These are phyloP conservation scores for Hansenula lynferdii DNA, from an alignment of 1,139 yeast genomes.

Conservation along the genomic window DNA sequence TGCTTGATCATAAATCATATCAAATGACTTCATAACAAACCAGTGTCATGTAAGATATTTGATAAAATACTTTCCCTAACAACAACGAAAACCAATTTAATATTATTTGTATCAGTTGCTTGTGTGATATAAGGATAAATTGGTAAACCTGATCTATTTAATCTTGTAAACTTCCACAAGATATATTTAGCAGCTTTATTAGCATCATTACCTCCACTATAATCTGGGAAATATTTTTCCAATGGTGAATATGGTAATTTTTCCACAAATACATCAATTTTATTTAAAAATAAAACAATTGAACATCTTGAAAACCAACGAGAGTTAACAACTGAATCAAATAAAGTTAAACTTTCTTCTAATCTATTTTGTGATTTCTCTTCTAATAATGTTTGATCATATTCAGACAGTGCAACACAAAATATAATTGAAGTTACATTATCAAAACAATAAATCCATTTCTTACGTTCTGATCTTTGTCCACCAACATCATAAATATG, in stretches of 20 bases:
- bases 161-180: constrained; percentile 84
- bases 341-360: constrained; percentile 79
- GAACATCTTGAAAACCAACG: constrained; percentile 91
- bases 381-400: constrained; percentile 81
- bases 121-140: constrained; percentile 91
- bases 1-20: too few relatives aligned
- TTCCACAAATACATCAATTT: constrained; percentile 85
- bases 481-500: constrained; percentile 95
- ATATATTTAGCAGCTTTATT: constrained; percentile 94
- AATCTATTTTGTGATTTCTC: constrained; percentile 76
- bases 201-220: constrained; percentile 82
- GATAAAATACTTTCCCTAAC: constrained; percentile 87
- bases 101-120: constrained; percentile 90
- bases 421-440: constrained; percentile 86
- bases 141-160: constrained; percentile 76
- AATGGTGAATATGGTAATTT: constrained; percentile 79
- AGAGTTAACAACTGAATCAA: constrained; percentile 90
- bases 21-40: constrained; percentile 64
- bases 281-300: constrained; percentile 78
- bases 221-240: constrained; percentile 83
- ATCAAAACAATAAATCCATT: constrained; percentile 95
- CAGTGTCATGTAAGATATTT: constrained; percentile 80
- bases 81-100: constrained; percentile 85
- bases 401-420: constrained; percentile 87
- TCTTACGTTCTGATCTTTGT: constrained; percentile 86